phyloP scores from a whole-genome alignment of 805 yeast species.

The Kodamaea kakaduensis region DNA sequence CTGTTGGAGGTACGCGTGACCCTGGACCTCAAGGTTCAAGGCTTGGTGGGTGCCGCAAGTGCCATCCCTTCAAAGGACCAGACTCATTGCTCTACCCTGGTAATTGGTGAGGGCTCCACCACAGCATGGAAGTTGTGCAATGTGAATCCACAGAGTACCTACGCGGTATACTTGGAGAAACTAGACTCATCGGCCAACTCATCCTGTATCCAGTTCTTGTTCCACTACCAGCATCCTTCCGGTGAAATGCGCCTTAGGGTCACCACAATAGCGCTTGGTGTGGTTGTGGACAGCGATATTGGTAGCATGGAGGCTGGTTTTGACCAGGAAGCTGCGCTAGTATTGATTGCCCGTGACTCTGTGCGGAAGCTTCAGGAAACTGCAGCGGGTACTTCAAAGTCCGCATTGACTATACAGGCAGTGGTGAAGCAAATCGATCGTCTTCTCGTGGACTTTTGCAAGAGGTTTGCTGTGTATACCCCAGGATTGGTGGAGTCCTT shows the following conservation, averaged over 20 bases:
- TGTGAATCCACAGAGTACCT: conserved; percentile 54
- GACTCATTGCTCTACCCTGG: conserved; percentile 28
- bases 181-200: conserved; percentile 28
- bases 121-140: conserved; percentile 59
- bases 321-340: conserved; percentile 70
- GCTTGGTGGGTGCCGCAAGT: conserved; percentile 60
- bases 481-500: conserved; percentile 47
- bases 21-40: conserved; percentile 49
- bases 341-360: conserved; percentile 54
- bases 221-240: conserved; percentile 59
- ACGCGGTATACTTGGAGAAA: conserved; percentile 55
- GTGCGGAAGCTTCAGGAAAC: conserved; percentile 35
- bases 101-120: conserved; percentile 49
- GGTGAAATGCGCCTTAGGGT: conserved; percentile 58
- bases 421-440: conserved; percentile 50
- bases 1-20: conserved; percentile 55
- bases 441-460: conserved; percentile 43
- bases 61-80: conserved; percentile 33
- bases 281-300: conserved; percentile 38
- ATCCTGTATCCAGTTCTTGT: conserved; percentile 49
- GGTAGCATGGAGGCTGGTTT: conserved; percentile 45
- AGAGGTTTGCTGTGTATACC: conserved; percentile 45
- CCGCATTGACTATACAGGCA: conserved; percentile 21
- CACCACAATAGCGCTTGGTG: conserved; percentile 50
- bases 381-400: conserved; percentile 13